Evolutionary conservation across 805 yeast genomes (phyloP).

Genomic region (Metschnikowia santaceciliae): DNA sequence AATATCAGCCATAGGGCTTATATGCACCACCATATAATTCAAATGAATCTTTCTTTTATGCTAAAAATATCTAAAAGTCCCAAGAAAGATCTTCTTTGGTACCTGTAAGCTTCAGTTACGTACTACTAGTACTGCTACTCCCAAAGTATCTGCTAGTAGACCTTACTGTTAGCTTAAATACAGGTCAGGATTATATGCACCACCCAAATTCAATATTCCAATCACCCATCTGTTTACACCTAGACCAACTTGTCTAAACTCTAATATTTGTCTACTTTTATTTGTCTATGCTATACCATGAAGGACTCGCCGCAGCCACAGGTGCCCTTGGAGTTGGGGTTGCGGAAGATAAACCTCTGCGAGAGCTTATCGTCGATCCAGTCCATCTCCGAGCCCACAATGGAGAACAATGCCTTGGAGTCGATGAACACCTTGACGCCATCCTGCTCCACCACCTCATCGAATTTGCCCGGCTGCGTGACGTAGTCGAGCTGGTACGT

Average conservation of each 20-base stretch:
- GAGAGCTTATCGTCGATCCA: constrained; percentile 93
- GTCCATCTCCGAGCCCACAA: constrained; percentile 97
- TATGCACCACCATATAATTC: too few species aligned
- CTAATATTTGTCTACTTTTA: neutral
- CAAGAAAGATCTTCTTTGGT: too few species aligned
- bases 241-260: neutral
- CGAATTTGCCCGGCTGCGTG: constrained; percentile 86
- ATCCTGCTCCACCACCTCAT: constrained; percentile 88
- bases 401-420: constrained; percentile 91
- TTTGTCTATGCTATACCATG: constrained; percentile 54
- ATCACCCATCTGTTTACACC: neutral
- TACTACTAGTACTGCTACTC: too few species aligned
- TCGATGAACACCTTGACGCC: constrained; percentile 91
- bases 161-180: too few species aligned
- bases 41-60: too few species aligned
- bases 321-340: constrained; percentile 96
- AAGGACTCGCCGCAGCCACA: constrained; percentile 99
- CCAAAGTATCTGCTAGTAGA: too few species aligned
- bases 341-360: constrained; percentile 84
- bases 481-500: constrained; percentile 91
- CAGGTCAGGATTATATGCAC: too few species aligned
- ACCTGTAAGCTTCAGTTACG: too few species aligned
- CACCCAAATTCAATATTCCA: too few species aligned
- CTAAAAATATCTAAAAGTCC: too few species aligned
- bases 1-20: too few species aligned